Evolutionary conservation across 257 asterid species (phyloP).

Genomic region (Primulina tabacum): DNA sequence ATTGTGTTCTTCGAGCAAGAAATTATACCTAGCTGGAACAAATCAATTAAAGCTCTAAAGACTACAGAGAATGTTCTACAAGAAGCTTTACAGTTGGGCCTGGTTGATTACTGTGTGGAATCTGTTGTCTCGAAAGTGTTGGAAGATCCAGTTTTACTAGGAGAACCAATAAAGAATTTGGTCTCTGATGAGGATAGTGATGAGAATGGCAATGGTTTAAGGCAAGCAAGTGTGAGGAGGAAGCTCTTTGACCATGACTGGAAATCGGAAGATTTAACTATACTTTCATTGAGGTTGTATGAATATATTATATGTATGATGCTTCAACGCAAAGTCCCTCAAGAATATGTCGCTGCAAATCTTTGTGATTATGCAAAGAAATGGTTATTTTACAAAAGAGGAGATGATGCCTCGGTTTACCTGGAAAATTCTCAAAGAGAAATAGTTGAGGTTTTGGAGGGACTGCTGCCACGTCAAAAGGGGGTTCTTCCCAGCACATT

Average conservation of each 20-base stretch:
- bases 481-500: conserved; percentile 42
- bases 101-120: conserved; percentile 50
- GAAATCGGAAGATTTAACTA: conserved; percentile 53
- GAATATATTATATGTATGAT: conserved; percentile 46
- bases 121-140: conserved; percentile 43
- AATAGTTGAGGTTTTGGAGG: conserved; percentile 54
- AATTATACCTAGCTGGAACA: conserved; percentile 62
- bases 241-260: conserved; percentile 50
- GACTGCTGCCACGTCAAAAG: conserved; percentile 40
- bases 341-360: conserved; percentile 49
- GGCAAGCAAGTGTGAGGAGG: conserved; percentile 49
- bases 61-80: conserved; percentile 45
- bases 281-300: conserved; percentile 42
- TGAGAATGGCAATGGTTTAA: conserved; percentile 24
- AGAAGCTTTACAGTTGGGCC: conserved; percentile 50
- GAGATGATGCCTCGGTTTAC: conserved; percentile 1
- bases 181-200: conserved; percentile 34
- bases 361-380: conserved; percentile 44
- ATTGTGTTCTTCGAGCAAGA: conserved; percentile 40
- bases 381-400: conserved; percentile 45
- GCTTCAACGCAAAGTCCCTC: conserved; percentile 42
- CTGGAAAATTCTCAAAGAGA: conserved; percentile 31
- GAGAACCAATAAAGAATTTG: conserved; percentile 43
- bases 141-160: conserved; percentile 55
- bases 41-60: conserved; percentile 56